Evolutionary conservation across 2,329 filamentous ascomycete species (phyloP), one percentile per base, ranked within the genome.

Genomic region (Apiospora hydei): DNA sequence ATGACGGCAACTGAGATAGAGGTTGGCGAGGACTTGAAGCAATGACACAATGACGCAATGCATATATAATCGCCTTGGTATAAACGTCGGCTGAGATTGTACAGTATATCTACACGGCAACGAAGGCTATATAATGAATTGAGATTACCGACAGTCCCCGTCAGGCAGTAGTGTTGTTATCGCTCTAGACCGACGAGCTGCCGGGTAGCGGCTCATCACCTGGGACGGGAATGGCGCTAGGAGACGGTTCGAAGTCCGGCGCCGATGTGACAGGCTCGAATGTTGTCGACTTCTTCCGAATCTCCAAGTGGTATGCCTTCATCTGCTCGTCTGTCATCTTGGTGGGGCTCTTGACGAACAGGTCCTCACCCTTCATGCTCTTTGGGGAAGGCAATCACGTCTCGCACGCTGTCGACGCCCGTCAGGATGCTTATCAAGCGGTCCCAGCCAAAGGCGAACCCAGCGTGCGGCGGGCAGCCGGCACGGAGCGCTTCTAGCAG

Each of bases 341-440:
- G 69, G 91, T 91, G 0, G 96, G 96, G 74, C 93, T 94, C 77
- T 90, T 91, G 3, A 97, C 94, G 82, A 97, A 89, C 71, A 90
- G 82, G 83, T 99, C 96, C 79, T 97, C 93, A 0, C 96, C 95
- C 80, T 91, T 95, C 73, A 94, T 95, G 74, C 90, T 95, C n/a
- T 86, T 99, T 99, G 0, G 96, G 97, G 79, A 99, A 99, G 0
- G 95, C 95, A 82, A 99, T 98, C 1, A 99, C 96, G 83, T 99
- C 96, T 73, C 94, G 87, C 3, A 99, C 92, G 1, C 92, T 95
- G 14, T 92, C 87, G 44, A 89, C 92, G 1, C 92, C 92, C 30
- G 92, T 89, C 86, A 99, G 89, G 0, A 98, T 85, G 0, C 96
- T 92, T 51, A 96, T 87, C 68, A 99, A 82, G 4, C 96, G 88